These are phyloP conservation scores for Turritis glabra DNA, from an alignment of 345 rosid species.

Conservation along the genomic window DNA sequence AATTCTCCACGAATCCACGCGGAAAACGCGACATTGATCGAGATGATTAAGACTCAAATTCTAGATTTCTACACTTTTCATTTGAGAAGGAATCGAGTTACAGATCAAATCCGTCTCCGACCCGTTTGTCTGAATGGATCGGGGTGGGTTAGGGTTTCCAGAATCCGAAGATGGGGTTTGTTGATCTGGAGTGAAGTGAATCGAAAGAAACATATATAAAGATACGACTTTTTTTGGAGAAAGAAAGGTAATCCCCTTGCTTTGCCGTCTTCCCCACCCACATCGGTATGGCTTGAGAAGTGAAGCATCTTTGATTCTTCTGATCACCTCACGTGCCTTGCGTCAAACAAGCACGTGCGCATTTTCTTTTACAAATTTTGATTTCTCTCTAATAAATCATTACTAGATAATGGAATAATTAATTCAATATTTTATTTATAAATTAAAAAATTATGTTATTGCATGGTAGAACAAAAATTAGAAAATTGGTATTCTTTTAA, in stretches of 20 bases:
- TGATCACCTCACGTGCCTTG: constrained; percentile 30
- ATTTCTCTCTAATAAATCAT: not conserved
- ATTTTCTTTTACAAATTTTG: not conserved
- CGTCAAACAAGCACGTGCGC: constrained; percentile 29
- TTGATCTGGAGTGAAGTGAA: constrained; percentile 26
- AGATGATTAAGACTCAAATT: not conserved
- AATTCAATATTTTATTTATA: too few species aligned
- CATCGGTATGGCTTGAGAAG: constrained; percentile 8
- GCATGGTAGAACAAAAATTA: too few species aligned
- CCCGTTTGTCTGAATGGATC: constrained; percentile 8
- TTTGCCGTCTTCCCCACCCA: constrained; percentile 7
- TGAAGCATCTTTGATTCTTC: constrained; percentile 17
- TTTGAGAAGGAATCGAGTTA: not conserved
- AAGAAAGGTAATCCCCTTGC: constrained; percentile 14
- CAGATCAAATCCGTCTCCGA: constrained; percentile 15
- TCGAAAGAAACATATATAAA: not conserved
- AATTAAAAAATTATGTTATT: too few species aligned
- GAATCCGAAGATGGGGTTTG: constrained; percentile 27
- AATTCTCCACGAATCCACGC: constrained; percentile 49
- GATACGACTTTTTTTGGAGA: constrained; percentile 25
- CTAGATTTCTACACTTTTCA: not conserved
- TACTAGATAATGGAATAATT: too few species aligned
- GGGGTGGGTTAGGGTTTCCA: constrained; percentile 3
- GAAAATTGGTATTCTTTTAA: too few species aligned
- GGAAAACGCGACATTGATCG: constrained; percentile 37